These are phyloP conservation scores for Evernia prunastri DNA, from an alignment of 495 filamentous ascomycete species.

Conservation along the genomic window DNA sequence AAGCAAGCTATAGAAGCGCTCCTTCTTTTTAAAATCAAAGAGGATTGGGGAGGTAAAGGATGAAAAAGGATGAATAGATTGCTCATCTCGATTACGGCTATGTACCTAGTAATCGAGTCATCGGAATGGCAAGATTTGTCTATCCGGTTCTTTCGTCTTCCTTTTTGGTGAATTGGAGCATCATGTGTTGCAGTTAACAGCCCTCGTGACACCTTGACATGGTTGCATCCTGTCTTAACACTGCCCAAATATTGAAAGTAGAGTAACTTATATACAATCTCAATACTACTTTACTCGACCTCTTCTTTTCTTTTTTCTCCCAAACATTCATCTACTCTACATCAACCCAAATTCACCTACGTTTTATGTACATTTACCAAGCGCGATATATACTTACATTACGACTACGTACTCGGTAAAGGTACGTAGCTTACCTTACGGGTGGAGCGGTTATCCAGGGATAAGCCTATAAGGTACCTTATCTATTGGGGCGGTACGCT, in stretches of 20 bases:
- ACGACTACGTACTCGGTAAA: no score
- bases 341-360: no score
- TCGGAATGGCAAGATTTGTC: background rate
- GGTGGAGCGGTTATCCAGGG: background rate
- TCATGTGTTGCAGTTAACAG: constrained; percentile 13
- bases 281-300: no score
- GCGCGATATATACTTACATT: no score
- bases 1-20: background rate
- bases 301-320: no score
- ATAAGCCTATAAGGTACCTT: background rate
- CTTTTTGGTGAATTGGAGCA: background rate
- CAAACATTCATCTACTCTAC: no score
- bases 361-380: no score
- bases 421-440: no score
- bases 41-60: background rate
- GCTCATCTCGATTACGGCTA: background rate
- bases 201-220: constrained; percentile 2
- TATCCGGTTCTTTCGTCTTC: background rate
- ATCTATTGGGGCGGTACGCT: constrained; percentile 2
- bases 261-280: no score
- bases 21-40: background rate
- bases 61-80: background rate
- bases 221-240: constrained; percentile 9
- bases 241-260: background rate
- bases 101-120: background rate